Conservation (phyloP, 768 basidiomycete species). For the Suillus bovinus region DNA sequence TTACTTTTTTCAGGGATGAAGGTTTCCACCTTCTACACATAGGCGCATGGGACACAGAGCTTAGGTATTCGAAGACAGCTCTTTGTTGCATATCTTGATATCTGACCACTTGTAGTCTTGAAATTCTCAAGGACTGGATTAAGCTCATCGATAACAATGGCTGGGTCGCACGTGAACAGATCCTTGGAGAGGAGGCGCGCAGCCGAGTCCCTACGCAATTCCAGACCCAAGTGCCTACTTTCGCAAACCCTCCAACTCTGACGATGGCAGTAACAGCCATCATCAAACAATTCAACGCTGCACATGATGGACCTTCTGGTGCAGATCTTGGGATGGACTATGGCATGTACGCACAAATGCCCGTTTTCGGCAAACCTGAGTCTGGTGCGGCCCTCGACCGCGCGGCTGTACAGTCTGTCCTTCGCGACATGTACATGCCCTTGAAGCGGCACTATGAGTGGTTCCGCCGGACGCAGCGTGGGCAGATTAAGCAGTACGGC, state of each 20-base stretch:
- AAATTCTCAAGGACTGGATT: slow-evolving; percentile 90
- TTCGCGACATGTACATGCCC: slow-evolving; percentile 79
- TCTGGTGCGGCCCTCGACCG: slow-evolving; percentile 55
- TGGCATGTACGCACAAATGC: slow-evolving; percentile 54
- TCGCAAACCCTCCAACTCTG: slow-evolving; percentile 94
- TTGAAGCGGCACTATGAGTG: slow-evolving; percentile 93
- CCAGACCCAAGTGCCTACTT: slow-evolving; percentile 89
- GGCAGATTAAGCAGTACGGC: slow-evolving; percentile 89
- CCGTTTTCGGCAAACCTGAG: slow-evolving; percentile 40
- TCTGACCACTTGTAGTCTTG: slow-evolving; percentile 52
- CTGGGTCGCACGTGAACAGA: slow-evolving; percentile 96
- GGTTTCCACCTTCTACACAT: slow-evolving; percentile 94
- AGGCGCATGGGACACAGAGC: slow-evolving; percentile 90
- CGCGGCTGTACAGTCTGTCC: slow-evolving; percentile 15
- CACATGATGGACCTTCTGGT: slow-evolving; percentile 47
- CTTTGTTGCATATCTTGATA: not conserved
- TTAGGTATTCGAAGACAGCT: slow-evolving; percentile 46
- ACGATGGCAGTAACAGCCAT: slow-evolving; percentile 92
- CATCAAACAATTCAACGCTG: slow-evolving; percentile 67
- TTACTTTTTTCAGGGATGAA: slow-evolving; percentile 73
- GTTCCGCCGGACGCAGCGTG: slow-evolving; percentile 93
- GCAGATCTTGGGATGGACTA: slow-evolving; percentile 68
- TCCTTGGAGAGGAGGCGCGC: slow-evolving; percentile 93
- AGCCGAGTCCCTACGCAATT: slow-evolving; percentile 93
- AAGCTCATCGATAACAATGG: slow-evolving; percentile 89